Base-by-base conservation (phyloP, 805 yeast genomes). In the Myxozyma udenii region DNA sequence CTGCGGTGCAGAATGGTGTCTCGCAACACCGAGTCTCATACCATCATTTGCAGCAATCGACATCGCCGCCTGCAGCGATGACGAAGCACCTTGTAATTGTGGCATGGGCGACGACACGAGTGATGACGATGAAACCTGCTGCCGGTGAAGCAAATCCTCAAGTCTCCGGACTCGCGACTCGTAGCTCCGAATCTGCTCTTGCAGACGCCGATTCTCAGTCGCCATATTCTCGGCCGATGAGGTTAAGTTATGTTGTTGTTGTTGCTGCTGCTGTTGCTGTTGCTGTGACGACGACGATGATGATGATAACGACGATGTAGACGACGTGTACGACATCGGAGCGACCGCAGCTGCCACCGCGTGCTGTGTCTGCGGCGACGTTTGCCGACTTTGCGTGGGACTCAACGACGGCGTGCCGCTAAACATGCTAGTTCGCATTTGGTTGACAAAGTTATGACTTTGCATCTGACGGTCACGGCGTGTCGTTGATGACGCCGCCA, bases 141-240 rank as follows among this genome's bases (percentile, higher is more conserved):
- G 84, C 56, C 85, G 87, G 64, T 88, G 93, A 14, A 89, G 69
- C 35, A 88, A 68, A 48, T 79, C 83, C 61, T 89, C 96, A 46
- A 91, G 74, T 60, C 85, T 85, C 55, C 79, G 80, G 37, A 91
- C 86, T 47, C 95, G 72, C 9, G 78, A 68, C 64, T 84, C 84
- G 57, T 88, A 83, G 0, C 86, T 87, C 57, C 75, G 75, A 9
- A 84, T 70, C 11, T 77, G 62, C 39, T 75, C 80, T 2, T 69
- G 61, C 21, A 54, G 50, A 44, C 33, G 50, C 25, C 14, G 24
- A 44, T 40, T 53, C 26, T 45, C 62, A 28, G 33, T 14, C 9
- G 33, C 33, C 14, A 28, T 9, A 28, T 14, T 28, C 14, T 28
- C 33, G 9, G 33, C 33, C 9, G 33, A 28, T 9, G 12, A 9